phyloP scores from a whole-genome alignment of 169 alveolate species.

The Plasmodium yoelii region DNA sequence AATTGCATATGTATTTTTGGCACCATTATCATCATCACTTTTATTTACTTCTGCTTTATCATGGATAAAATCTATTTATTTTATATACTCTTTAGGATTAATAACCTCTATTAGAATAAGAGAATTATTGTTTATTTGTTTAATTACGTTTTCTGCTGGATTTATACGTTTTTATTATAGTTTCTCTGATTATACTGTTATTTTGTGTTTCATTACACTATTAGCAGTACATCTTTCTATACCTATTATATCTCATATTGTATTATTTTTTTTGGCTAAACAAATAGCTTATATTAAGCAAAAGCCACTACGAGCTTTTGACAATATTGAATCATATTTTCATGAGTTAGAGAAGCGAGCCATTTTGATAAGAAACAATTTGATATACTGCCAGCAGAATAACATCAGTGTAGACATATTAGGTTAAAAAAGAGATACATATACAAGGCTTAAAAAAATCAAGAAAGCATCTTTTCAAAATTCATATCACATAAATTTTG shows the following conservation, averaged over 20 bases:
- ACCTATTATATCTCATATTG: conserved; percentile 28
- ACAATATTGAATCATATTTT: conserved; percentile 54
- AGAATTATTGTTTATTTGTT: conserved; percentile 17
- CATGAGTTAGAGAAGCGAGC: conserved; percentile 72
- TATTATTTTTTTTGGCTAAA: conserved; percentile 43
- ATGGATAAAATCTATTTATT: conserved; percentile 56
- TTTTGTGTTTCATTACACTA: conserved; percentile 31
- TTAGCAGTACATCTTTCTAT: conserved; percentile 17
- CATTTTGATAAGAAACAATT: conserved; percentile 63
- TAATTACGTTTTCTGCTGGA: conserved; percentile 32
- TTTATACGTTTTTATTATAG: conserved; percentile 37
- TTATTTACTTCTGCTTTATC: conserved; percentile 66
- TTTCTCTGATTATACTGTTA: conserved; percentile 5
- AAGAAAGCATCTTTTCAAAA: no score
- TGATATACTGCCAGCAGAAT: conserved; percentile 50
- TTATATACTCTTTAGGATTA: conserved; percentile 37
- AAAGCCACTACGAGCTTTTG: conserved; percentile 68
- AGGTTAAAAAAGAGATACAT: conserved; percentile 22
- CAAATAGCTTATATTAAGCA: conserved; percentile 48
- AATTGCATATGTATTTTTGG: conserved; percentile 34
- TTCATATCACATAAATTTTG: background rate
- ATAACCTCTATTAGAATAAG: conserved; percentile 59
- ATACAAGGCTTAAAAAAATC: background rate
- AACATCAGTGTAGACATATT: conserved; percentile 66
- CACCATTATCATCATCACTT: conserved; percentile 48